Conservation (phyloP, 1,139 yeast genomes). For the Suhomyces bokatorum region DNA sequence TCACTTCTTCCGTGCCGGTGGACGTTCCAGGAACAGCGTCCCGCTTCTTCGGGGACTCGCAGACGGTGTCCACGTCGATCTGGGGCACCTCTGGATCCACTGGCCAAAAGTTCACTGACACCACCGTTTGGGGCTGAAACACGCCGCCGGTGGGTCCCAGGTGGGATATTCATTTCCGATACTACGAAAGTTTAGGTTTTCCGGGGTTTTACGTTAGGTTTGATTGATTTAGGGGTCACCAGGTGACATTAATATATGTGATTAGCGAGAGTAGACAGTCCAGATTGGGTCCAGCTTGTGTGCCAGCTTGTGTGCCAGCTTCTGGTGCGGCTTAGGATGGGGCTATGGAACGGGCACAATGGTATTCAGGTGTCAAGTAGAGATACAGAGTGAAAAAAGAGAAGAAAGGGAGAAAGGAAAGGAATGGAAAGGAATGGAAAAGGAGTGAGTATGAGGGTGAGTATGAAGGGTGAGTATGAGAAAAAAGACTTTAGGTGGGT, state of each 20-base stretch:
- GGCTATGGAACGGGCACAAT: no score
- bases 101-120: conserved; percentile 14
- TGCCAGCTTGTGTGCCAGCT: no score
- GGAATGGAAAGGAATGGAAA: no score
- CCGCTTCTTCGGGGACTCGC: conserved; percentile 6
- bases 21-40: conserved; percentile 4
- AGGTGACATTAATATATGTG: not conserved
- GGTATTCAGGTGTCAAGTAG: no score
- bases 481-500: no score
- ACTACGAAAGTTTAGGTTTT: conserved; percentile 1
- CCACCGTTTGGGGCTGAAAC: conserved; percentile 24
- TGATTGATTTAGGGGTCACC: conserved; percentile 6
- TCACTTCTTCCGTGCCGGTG: conserved; percentile 3
- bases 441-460: no score
- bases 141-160: not conserved
- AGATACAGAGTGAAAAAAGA: no score
- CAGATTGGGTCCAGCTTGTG: no score
- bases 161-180: conserved; percentile 3
- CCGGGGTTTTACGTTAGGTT: conserved; percentile 5
- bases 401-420: no score
- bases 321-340: no score
- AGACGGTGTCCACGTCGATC: conserved; percentile 8
- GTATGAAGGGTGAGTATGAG: no score
- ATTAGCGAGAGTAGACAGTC: not conserved
- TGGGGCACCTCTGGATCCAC: conserved; percentile 12